Evolutionary conservation across 352 stramenopile species (phyloP), one percentile per base, ranked within the genome.

Genomic region (Phytophthora aleatoria): DNA sequence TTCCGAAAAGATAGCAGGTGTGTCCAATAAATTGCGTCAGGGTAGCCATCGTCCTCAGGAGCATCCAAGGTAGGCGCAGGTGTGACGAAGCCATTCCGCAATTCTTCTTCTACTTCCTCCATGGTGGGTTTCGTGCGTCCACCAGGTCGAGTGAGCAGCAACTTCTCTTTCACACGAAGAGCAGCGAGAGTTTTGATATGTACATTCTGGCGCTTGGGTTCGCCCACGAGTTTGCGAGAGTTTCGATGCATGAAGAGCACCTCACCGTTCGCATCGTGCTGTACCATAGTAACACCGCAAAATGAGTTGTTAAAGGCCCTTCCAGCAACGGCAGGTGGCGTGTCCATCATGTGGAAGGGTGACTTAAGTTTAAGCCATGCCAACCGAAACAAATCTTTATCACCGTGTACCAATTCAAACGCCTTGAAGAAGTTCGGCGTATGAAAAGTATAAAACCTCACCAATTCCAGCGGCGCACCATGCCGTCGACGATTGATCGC

Each of bases 311-410:
- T 65, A 28, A 83, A 57, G 20, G 69, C 70, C 26, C 77, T 68
- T 0, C 79, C 79, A n/a, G 73, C 74, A 31, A 77, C 57, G 0
- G 69, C 79, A 27, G 80, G 76, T n/a, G 77, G 66, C 6, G 67
- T 48, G 24, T 80, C 49, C 15, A 80, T 69, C 73, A 89, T 83
- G 44, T 81, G 50, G 50, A 87, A 89, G 15, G 73, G 60, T 13
- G 66, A 64, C 20, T 67, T 69, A 9, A 77, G 64, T 31, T 85
- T 87, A 12, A 84, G 66, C 80, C 80, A 89, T 11, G 80, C 78
- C 16, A 87, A 65, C 0, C 80, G 78, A 49, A 87, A 89, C 2
- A 89, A 69, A 43, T 89, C 78, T 27, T 89, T 89, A 71, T 89
- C 80, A 3, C 78, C 80, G 38, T 81, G 67, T 26, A 75, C 73